These are phyloP conservation scores for Tritrichomonas musculus DNA, from an alignment of 208 protist species.

Conservation along the genomic window DNA sequence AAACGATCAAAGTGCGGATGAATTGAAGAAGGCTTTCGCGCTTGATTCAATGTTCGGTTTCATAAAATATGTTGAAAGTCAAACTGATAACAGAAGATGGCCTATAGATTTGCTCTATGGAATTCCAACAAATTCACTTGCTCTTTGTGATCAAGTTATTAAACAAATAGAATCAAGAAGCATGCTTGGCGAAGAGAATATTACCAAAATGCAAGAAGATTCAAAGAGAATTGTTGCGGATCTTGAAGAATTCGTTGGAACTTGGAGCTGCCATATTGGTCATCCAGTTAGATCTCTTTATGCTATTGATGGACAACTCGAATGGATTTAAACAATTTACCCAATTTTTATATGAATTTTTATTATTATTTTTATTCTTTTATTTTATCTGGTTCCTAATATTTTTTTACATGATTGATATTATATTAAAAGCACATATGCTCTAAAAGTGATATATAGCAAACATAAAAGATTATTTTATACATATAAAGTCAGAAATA, in stretches of 20 bases:
- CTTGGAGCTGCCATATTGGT: background rate
- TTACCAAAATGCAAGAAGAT: background rate
- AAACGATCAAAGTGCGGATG: background rate
- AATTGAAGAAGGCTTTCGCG: background rate
- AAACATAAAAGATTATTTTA: too few relatives aligned
- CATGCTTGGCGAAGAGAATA: slow-evolving; percentile 7
- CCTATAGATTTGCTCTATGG: slow-evolving; percentile 3
- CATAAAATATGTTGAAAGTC: background rate
- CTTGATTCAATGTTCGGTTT: slow-evolving; percentile 11
- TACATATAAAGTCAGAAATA: too few relatives aligned
- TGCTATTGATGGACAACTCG: background rate
- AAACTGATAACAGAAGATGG: background rate
- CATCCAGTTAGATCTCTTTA: background rate
- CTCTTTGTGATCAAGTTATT: background rate
- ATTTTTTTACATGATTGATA: too few relatives aligned
- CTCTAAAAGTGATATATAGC: too few relatives aligned
- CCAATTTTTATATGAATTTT: too few relatives aligned
- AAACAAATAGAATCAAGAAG: background rate
- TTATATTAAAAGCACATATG: too few relatives aligned
- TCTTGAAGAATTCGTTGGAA: background rate
- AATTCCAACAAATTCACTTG: background rate
- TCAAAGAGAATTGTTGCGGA: background rate
- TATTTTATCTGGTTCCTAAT: too few relatives aligned
- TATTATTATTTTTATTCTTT: too few relatives aligned
- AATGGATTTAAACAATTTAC: slow-evolving; percentile 3